These are phyloP conservation scores for Pythium monospermum DNA, from an alignment of 352 stramenopile species.

Conservation along the genomic window DNA sequence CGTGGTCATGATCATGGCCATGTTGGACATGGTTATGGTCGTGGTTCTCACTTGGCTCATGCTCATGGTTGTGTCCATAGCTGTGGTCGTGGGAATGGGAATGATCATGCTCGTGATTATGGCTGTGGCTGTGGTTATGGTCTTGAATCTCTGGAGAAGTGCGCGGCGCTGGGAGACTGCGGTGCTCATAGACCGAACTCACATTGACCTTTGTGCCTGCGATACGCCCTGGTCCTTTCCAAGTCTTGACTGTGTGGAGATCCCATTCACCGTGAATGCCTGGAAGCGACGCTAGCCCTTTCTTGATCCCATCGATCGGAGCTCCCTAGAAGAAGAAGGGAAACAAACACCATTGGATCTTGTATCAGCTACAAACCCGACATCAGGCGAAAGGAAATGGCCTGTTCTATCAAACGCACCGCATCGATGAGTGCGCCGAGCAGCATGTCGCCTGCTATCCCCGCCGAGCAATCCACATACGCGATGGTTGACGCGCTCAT, in stretches of 20 bases:
- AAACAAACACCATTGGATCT: conserved; percentile 5
- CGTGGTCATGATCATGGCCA: conserved; percentile 31
- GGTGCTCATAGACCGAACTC: conserved; percentile 82
- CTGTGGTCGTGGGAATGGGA: conserved; percentile 36
- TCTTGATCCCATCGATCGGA: conserved; percentile 46
- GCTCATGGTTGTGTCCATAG: conserved; percentile 27
- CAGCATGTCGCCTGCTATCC: conserved; percentile 90
- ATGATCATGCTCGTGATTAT: conserved; percentile 30
- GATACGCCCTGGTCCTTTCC: conserved; percentile 87
- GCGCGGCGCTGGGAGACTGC: conserved; percentile 31
- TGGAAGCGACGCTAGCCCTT: conserved; percentile 46
- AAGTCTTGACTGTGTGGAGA: conserved; percentile 60
- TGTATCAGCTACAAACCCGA: not conserved
- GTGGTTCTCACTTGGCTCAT: conserved; percentile 28
- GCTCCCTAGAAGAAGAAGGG: conserved; percentile 44
- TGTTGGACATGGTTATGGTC: conserved; percentile 25
- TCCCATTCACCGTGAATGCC: conserved; percentile 85
- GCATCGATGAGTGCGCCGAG: conserved; percentile 86
- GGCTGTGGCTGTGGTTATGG: conserved; percentile 15
- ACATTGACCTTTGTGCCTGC: conserved; percentile 88
- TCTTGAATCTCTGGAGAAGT: not conserved
- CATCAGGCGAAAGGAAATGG: not conserved
- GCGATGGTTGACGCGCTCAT: conserved; percentile 32
- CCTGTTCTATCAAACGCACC: conserved; percentile 27
- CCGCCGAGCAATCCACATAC: conserved; percentile 89